Evolutionary conservation across 805 yeast species (phyloP), one percentile per base, ranked within the genome.

Genomic region (Ogataea philodendri): DNA sequence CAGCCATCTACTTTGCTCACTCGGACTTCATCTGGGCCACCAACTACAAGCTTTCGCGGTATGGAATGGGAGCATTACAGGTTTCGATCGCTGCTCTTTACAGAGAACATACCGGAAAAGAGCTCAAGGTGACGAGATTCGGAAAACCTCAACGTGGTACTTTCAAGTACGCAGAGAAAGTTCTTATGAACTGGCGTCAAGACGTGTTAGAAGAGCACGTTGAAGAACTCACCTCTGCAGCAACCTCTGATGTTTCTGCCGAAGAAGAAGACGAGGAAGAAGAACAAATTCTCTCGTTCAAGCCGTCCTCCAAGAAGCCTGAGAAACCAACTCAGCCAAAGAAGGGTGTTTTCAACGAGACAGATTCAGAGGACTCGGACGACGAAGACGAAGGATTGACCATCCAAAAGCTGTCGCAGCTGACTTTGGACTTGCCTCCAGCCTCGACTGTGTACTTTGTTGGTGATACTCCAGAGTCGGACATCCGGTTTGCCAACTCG

Each of bases 21-120:
- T 83, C 90, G 14, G 96, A 87, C 63, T 83, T 87, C 52, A 85
- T 87, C 37, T 87, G 96, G 96, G 90, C 95, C 9, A 84, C 96
- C 3, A 84, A 86, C 61, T 86, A 84, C 57, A 76, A 76, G 49
- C 67, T 84, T 44, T 77, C 87, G 11, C 71, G 96, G 57, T 85
- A 87, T 56, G 96, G 96, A 43, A 88, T 87, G 94, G 96, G 96
- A 41, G 96, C 96, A 3, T 69, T 87, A 46, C 95, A 86, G 60
- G 88, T 84, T 24, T 82, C 94, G 14, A 78, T 86, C 53, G 88
- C 89, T 37, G 93, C 95, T 0, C 67, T 87, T 40, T 87, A 78
- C 63, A 74, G 80, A 57, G 94, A 85, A 52, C 87, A 82, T 53
- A 85, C 96, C 2, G 95, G 95, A 40, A 72, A 70, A 46, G 89